Percentiles rank a stretch among this genome's conserved stretches.
These are phyloP conservation scores for Vinca minor DNA, from an alignment of 257 asterid species.

Conservation along the genomic window DNA sequence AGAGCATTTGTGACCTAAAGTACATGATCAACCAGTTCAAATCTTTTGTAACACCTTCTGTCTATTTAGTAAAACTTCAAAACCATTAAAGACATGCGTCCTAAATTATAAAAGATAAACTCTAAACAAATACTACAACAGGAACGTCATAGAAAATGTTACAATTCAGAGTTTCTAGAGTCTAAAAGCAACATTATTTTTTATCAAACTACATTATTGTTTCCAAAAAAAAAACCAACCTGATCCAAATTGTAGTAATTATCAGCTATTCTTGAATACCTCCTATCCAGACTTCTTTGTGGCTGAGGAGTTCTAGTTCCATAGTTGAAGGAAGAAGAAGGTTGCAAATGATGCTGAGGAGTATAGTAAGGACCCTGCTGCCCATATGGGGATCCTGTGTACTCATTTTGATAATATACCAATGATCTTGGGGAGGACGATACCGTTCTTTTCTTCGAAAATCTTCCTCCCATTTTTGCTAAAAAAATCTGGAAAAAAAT, in stretches of 20 bases:
- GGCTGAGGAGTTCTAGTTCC: conserved; percentile 15
- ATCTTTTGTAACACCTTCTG: background rate
- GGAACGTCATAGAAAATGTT: too few species aligned
- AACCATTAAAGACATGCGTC: too few species aligned
- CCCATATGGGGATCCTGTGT: background rate
- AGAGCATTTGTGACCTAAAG: conserved; percentile 78
- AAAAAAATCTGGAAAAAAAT: background rate
- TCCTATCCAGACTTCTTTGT: conserved; percentile 47
- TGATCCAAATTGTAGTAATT: conserved; percentile 58
- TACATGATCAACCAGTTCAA: background rate
- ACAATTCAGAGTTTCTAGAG: too few species aligned
- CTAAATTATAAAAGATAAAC: too few species aligned
- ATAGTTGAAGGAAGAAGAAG: conserved; percentile 7
- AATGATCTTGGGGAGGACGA: background rate
- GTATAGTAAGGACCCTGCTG: conserved; percentile 4
- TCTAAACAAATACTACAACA: too few species aligned
- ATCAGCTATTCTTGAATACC: conserved; percentile 69
- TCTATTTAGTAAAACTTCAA: too few species aligned
- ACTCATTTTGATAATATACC: background rate
- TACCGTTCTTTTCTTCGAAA: background rate
- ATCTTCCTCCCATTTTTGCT: background rate
- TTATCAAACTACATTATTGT: background rate
- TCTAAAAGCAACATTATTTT: background rate
- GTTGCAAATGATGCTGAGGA: conserved; percentile 4
- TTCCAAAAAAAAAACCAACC: conserved; percentile 29